These are phyloP conservation scores for Tricholomella constricta DNA, from an alignment of 768 basidiomycete genomes.

Conservation along the genomic window DNA sequence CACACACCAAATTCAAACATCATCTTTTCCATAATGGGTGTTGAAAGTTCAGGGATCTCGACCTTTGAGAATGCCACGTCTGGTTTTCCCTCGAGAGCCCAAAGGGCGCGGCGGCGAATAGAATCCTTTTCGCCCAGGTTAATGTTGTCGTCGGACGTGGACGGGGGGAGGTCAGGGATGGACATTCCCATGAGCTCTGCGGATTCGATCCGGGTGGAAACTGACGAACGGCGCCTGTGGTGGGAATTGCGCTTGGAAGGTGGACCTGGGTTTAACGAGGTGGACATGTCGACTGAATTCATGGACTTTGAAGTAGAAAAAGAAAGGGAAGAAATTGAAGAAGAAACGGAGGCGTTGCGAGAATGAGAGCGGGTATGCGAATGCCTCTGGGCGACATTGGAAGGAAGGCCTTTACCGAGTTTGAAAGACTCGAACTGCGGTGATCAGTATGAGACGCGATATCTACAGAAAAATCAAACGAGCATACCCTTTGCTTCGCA, in stretches of 20 bases:
- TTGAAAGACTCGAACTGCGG: conserved; percentile 73
- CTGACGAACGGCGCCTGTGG: conserved; percentile 82
- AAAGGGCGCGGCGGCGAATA: conserved; percentile 78
- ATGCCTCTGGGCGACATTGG: conserved; percentile 40
- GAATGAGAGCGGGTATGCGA: conserved; percentile 72
- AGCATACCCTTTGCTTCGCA: conserved; percentile 43
- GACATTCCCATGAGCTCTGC: conserved; percentile 89
- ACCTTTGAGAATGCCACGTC: conserved; percentile 72
- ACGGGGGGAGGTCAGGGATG: conserved; percentile 63
- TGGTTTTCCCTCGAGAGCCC: conserved; percentile 85
- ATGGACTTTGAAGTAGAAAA: conserved; percentile 42
- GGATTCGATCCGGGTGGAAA: conserved; percentile 88
- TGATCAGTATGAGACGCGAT: conserved; percentile 4
- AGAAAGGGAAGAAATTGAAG: conserved; percentile 43
- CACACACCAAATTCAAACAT: conserved; percentile 70
- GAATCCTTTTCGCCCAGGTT: conserved; percentile 76
- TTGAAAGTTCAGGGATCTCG: conserved; percentile 78
- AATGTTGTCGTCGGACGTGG: conserved; percentile 65
- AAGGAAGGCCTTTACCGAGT: conserved; percentile 54
- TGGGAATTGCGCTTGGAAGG: conserved; percentile 72
- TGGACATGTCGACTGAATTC: conserved; percentile 38
- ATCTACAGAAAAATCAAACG: background rate
- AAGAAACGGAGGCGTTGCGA: conserved; percentile 61
- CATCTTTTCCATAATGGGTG: conserved; percentile 55
- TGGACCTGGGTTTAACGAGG: conserved; percentile 30